Conservation (phyloP, 352 stramenopile genomes). For the Phytophthora capsici region DNA sequence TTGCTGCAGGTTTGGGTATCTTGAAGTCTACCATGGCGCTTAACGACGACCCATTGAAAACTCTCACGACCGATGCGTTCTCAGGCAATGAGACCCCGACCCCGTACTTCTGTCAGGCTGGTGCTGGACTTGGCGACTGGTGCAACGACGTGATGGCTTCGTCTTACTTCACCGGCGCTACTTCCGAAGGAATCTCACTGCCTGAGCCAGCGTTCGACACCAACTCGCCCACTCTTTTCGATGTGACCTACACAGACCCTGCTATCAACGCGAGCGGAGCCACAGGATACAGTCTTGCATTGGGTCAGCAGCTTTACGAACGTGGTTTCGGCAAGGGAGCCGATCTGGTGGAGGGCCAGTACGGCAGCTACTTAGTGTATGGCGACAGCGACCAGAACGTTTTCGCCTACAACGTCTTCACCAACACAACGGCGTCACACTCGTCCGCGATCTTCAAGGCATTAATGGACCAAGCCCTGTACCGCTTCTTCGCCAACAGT, state of each 20-base stretch:
- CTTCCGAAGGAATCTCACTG: constrained; percentile 25
- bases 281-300: constrained; percentile 49
- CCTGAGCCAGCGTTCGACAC: constrained; percentile 40
- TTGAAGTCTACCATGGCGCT: constrained; percentile 38
- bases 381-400: constrained; percentile 46
- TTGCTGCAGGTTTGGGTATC: constrained; percentile 58
- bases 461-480: constrained; percentile 64
- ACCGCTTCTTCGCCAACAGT: constrained; percentile 57
- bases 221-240: constrained; percentile 58
- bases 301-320: constrained; percentile 60
- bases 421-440: constrained; percentile 70
- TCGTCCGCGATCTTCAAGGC: constrained; percentile 65
- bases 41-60: no score
- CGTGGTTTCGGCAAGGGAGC: constrained; percentile 44
- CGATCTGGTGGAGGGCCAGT: constrained; percentile 39
- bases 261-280: constrained; percentile 50
- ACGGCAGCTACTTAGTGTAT: constrained; percentile 57
- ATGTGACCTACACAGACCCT: constrained; percentile 60
- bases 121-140: constrained; percentile 35
- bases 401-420: constrained; percentile 66
- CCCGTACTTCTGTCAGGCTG: constrained; percentile 51
- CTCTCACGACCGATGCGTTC: constrained; percentile 34
- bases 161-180: constrained; percentile 46
- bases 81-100: constrained; percentile 42
- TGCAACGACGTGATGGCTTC: constrained; percentile 45